phyloP scores from a whole-genome alignment of 2,329 filamentous ascomycete genomes.

The Emericellopsis cladophorae region DNA sequence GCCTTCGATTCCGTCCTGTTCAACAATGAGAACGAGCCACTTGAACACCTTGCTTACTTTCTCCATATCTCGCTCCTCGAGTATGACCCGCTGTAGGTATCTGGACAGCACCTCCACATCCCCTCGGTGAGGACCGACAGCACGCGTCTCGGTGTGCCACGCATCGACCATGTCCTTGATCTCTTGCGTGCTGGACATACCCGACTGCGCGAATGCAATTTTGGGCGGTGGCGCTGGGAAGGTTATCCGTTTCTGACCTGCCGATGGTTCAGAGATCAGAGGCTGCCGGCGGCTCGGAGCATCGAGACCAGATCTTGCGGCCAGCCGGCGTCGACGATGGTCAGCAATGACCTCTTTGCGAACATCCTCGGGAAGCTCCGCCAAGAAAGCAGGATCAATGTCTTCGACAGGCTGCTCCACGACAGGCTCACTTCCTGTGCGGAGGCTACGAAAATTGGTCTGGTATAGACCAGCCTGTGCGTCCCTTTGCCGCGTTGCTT shows the following conservation, averaged over 20 bases:
- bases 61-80: slow-evolving; percentile 63
- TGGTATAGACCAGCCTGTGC: slow-evolving; percentile 53
- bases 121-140: slow-evolving; percentile 64
- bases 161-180: slow-evolving; percentile 61
- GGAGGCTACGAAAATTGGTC: slow-evolving; percentile 52
- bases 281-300: slow-evolving; percentile 12
- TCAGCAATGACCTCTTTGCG: slow-evolving; percentile 67
- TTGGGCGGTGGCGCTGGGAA: slow-evolving; percentile 34
- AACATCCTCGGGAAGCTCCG: slow-evolving; percentile 71
- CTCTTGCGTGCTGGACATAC: slow-evolving; percentile 35
- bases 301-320: slow-evolving; percentile 39
- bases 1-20: slow-evolving; percentile 26
- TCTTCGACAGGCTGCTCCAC: slow-evolving; percentile 27
- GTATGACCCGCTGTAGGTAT: slow-evolving; percentile 61
- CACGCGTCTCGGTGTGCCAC: slow-evolving; percentile 63
- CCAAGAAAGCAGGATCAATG: slow-evolving; percentile 62
- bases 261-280: slow-evolving; percentile 8
- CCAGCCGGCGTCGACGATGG: slow-evolving; percentile 43
- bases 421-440: slow-evolving; percentile 14
- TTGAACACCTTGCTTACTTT: slow-evolving; percentile 59
- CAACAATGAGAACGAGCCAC: slow-evolving; percentile 51
- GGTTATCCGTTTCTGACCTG: slow-evolving; percentile 27
- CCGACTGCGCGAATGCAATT: slow-evolving; percentile 29
- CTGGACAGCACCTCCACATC: slow-evolving; percentile 64
- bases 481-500: slow-evolving; percentile 37